Conservation (phyloP, 2,329 filamentous ascomycete species). For the Neodidymelliopsis sp. region DNA sequence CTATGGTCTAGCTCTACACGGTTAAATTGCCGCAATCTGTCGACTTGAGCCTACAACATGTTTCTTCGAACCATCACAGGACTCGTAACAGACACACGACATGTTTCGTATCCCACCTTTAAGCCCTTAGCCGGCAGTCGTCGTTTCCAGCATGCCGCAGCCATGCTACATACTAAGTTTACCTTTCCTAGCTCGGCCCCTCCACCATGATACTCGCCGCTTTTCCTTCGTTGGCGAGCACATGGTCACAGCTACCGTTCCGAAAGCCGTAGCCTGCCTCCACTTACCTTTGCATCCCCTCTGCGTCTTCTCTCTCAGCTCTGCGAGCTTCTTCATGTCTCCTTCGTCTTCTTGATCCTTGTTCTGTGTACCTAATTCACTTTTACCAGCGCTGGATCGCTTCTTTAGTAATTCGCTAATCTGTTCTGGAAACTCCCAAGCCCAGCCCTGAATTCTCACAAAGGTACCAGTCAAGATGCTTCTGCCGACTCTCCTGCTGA, state of each 20-base stretch:
- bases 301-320: slow-evolving; percentile 1
- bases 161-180: slow-evolving; percentile 28
- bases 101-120: slow-evolving; percentile 26
- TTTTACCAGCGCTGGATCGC: slow-evolving; percentile 31
- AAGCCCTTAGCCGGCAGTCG: slow-evolving; percentile 14
- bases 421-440: slow-evolving; percentile 11
- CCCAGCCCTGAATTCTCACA: no score
- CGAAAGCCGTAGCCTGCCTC: not conserved
- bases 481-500: slow-evolving; percentile 27
- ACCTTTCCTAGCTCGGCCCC: slow-evolving; percentile 18
- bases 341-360: slow-evolving; percentile 4
- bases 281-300: not conserved
- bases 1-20: not conserved
- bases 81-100: slow-evolving; percentile 4
- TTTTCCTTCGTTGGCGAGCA: slow-evolving; percentile 14
- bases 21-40: not conserved
- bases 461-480: slow-evolving; percentile 27
- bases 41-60: not conserved
- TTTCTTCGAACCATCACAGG: slow-evolving; percentile 13
- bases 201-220: slow-evolving; percentile 15
- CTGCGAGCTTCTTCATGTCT: slow-evolving; percentile 10
- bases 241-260: slow-evolving; percentile 12
- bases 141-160: slow-evolving; percentile 32
- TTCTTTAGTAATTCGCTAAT: slow-evolving; percentile 21
- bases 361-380: slow-evolving; percentile 7